These are phyloP conservation scores for Saturnispora galanensis DNA, from an alignment of 805 yeast genomes.

Conservation along the genomic window DNA sequence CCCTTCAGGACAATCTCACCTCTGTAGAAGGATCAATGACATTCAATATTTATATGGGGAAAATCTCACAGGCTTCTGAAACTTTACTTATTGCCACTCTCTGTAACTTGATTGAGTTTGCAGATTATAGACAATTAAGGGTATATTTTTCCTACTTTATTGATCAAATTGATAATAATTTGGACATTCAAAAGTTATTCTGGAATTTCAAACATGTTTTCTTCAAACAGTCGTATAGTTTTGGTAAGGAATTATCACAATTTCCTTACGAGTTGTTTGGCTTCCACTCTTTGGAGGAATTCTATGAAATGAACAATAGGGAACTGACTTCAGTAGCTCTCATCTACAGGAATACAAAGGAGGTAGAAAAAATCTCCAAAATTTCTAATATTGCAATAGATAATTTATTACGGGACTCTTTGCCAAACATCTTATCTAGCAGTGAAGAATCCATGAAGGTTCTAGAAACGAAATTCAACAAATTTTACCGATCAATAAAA, in stretches of 20 bases:
- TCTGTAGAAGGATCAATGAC: conserved; percentile 31
- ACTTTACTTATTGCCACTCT: conserved; percentile 27
- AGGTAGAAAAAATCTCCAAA: conserved; percentile 14
- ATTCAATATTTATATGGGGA: conserved; percentile 29
- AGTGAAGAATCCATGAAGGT: conserved; percentile 20
- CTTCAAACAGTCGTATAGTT: conserved; percentile 36
- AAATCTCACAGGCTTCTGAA: conserved; percentile 25
- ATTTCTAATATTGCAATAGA: conserved; percentile 4
- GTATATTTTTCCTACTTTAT: conserved; percentile 27
- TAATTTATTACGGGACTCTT: conserved; percentile 17
- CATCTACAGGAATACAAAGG: conserved; percentile 19
- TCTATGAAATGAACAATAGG: conserved; percentile 26
- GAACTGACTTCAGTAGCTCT: conserved; percentile 32
- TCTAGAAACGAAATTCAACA: conserved; percentile 11
- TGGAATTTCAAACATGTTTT: conserved; percentile 26
- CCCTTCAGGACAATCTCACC: conserved; percentile 29
- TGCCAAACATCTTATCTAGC: conserved; percentile 31
- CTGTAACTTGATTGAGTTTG: conserved; percentile 34
- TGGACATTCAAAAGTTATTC: conserved; percentile 21
- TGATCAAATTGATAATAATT: conserved; percentile 14
- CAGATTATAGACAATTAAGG: conserved; percentile 24
- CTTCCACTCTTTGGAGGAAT: conserved; percentile 23
- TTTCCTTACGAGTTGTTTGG: conserved; percentile 37
- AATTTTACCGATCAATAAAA: conserved; percentile 7
- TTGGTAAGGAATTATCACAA: conserved; percentile 20